Conservation (phyloP, 768 basidiomycete species). For the Tulasnella sp. region DNA sequence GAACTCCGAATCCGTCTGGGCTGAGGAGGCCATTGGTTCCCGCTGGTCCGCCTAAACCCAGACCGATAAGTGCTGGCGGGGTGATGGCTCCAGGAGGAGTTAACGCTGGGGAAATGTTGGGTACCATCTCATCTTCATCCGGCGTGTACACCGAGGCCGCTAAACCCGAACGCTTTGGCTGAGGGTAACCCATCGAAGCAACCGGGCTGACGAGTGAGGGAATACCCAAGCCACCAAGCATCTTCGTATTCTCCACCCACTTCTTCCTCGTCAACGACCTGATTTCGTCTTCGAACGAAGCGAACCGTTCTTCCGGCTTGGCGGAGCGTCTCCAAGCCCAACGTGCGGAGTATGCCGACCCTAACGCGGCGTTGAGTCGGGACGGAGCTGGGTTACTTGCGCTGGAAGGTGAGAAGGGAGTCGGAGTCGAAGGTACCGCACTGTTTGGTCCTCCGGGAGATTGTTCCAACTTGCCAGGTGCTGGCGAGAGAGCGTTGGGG, state of each 20-base stretch:
- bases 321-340: constrained; percentile 77
- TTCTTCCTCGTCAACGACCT: constrained; percentile 69
- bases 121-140: constrained; percentile 79
- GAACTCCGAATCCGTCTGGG: neutral
- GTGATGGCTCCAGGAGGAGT: constrained; percentile 20
- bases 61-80: constrained; percentile 15
- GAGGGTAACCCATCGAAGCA: constrained; percentile 25
- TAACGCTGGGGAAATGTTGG: constrained; percentile 37
- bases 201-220: constrained; percentile 27
- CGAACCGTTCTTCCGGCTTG: constrained; percentile 44
- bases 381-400: constrained; percentile 45
- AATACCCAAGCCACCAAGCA: constrained; percentile 49
- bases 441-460: constrained; percentile 65
- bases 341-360: constrained; percentile 76
- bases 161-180: constrained; percentile 51
- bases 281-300: constrained; percentile 80
- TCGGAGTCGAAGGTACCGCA: constrained; percentile 44
- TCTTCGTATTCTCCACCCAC: constrained; percentile 58
- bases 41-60: constrained; percentile 20
- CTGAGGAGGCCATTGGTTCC: constrained; percentile 18
- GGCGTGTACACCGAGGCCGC: constrained; percentile 54
- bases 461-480: constrained; percentile 20
- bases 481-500: constrained; percentile 38
- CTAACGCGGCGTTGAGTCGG: constrained; percentile 60
- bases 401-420: constrained; percentile 58